A percentile compares a stretch with the other conserved stretches of the same genome.
Evolutionary conservation across 2,329 filamentous ascomycete species (phyloP).

Genomic region (Microdochium trichocladiopsis): DNA sequence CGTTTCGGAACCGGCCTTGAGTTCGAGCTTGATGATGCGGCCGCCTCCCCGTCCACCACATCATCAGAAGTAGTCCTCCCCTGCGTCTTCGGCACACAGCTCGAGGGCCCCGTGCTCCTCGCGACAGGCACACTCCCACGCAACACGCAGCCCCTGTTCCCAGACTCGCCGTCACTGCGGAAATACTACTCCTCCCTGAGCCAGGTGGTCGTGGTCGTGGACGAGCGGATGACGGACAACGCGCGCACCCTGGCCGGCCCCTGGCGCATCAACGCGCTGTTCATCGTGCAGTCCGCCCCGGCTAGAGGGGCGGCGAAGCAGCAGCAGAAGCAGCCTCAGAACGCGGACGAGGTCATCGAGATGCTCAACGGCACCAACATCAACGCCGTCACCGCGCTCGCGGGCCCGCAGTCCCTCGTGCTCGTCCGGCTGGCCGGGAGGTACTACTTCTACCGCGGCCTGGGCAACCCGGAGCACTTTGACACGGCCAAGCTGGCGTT

Average conservation of each 20-base stretch:
- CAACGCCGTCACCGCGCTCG: conserved; percentile 16
- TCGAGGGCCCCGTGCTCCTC: conserved; percentile 11
- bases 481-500: conserved; percentile 12
- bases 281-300: conserved; percentile 10
- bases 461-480: conserved; percentile 8
- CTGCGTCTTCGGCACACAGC: conserved; percentile 12
- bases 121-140: conserved; percentile 1
- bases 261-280: conserved; percentile 18
- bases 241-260: conserved; percentile 16
- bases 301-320: neutral
- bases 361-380: conserved; percentile 13
- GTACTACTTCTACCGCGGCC: conserved; percentile 17
- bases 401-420: conserved; percentile 15
- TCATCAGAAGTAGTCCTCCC: conserved; percentile 11
- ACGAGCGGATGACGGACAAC: conserved; percentile 22
- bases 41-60: neutral
- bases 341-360: conserved; percentile 6
- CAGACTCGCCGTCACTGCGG: conserved; percentile 8
- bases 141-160: conserved; percentile 8
- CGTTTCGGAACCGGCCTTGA: neutral
- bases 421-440: conserved; percentile 12
- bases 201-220: conserved; percentile 16
- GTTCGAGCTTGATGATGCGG: neutral
- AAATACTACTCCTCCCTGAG: conserved; percentile 10
- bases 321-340: conserved; percentile 2